Conservation (phyloP, 371 early-diverging fungal species). For the Chytridium lagenaria region DNA sequence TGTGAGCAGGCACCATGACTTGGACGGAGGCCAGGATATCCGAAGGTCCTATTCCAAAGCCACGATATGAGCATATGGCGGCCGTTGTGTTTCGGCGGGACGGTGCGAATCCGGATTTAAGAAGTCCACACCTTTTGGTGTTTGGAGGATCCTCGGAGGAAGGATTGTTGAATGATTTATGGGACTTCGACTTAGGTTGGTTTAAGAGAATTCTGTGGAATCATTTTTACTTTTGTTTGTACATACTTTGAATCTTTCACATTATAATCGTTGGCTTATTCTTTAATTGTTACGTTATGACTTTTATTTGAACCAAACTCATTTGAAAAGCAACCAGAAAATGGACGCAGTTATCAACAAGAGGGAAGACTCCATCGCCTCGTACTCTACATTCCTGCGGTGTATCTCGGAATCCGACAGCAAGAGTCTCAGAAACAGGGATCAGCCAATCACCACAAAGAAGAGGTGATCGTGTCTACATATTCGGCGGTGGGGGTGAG, state of each 20-base stretch:
- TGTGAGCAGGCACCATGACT: background rate
- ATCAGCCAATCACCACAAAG: no score
- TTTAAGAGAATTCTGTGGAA: no score
- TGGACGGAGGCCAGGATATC: background rate
- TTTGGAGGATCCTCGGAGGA: slow-evolving; percentile 40
- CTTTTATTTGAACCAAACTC: no score
- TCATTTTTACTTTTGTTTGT: no score
- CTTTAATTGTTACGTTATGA: no score
- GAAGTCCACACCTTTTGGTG: slow-evolving; percentile 26
- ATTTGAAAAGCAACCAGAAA: no score
- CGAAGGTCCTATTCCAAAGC: background rate
- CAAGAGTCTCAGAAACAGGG: background rate
- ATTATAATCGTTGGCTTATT: no score
- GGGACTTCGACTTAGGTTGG: slow-evolving; percentile 29
- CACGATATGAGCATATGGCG: slow-evolving; percentile 43
- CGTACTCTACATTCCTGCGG: slow-evolving; percentile 24
- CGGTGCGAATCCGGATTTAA: background rate
- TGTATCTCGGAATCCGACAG: background rate
- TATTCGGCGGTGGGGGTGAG: slow-evolving; percentile 24
- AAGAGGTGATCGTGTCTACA: slow-evolving; percentile 1
- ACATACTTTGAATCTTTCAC: no score
- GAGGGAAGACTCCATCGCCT: slow-evolving; percentile 11
- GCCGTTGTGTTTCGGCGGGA: slow-evolving; percentile 11
- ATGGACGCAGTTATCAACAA: background rate
- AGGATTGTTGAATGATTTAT: slow-evolving; percentile 39